Base-by-base conservation (phyloP, 805 yeast species). In the Saccharomycopsis guyanensis region DNA sequence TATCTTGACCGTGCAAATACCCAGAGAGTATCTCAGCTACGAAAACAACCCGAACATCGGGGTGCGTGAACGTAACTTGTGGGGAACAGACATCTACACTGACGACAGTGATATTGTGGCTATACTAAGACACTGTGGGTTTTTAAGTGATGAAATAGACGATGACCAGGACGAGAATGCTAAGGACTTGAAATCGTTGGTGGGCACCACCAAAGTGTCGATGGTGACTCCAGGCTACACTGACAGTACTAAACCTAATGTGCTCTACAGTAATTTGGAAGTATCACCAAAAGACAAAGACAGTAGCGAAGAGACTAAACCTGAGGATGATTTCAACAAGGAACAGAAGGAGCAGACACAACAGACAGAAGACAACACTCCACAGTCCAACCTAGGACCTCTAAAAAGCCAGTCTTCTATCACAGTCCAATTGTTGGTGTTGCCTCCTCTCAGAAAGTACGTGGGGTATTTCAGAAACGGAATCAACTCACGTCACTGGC, bases 31-130 rank as follows among this genome's bases (percentile, higher is more conserved):
- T 2, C 50, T 62, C 8, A 49, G 54, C 12, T 19, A 23, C 31
- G 23, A 46, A 37, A 40, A 46, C 25, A 42, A 43, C 29, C 49
- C 49, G 6, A 48, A 48, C 36, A 31, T 45, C 16, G 39, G 46
- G 22, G 20, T 36, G 1, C 23, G 24, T 24, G 39, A 40, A 27
- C 34, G 52, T 37, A 31, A 25, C 19, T 31, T 88, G 1, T 91
- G 97, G 97, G 98, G 98, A 2, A 75, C 89, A 1, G 95, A 89
- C 38, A 69, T 93, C 0, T 93, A 91, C 62, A 86, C 97, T 0
- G 97, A 93, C 62, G 98, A 91, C 61, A 83, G 95, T 1, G 96
- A 91, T 61, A 66, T 89, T 2, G 70, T 91, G 32, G 70, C 85
- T 3, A 82, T 80, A 0, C 65, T 91, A 43, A 73, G 77, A 52